Evolutionary conservation across 1,284 basidiomycete genomes (phyloP).

Genomic region (Schizophyllum commune): DNA sequence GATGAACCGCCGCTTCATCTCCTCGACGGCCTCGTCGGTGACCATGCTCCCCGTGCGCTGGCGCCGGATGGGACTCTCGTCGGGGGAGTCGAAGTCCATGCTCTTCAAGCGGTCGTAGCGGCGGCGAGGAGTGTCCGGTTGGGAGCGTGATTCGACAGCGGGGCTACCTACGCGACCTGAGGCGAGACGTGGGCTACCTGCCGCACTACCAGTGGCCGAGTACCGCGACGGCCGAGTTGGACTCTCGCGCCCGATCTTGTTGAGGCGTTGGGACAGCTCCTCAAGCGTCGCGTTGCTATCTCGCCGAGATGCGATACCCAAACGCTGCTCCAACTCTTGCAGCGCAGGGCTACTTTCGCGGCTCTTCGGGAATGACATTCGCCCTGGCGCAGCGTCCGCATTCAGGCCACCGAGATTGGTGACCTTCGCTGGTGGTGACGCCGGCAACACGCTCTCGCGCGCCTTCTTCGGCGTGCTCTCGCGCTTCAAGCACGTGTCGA

Average conservation of each 20-base stretch:
- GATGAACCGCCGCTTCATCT: slow-evolving; percentile 57
- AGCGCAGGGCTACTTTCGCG: slow-evolving; percentile 58
- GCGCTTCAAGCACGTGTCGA: slow-evolving; percentile 61
- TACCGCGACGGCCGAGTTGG: slow-evolving; percentile 20
- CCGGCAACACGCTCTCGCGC: slow-evolving; percentile 21
- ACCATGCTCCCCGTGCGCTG: slow-evolving; percentile 18
- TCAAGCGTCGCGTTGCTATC: slow-evolving; percentile 60
- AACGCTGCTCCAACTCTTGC: slow-evolving; percentile 39
- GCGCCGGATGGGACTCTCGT: slow-evolving; percentile 5
- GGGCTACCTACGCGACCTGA: slow-evolving; percentile 19
- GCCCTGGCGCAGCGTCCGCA: slow-evolving; percentile 16
- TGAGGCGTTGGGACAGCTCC: slow-evolving; percentile 40
- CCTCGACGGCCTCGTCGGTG: slow-evolving; percentile 47
- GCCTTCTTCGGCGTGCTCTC: slow-evolving; percentile 37
- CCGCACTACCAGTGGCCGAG: slow-evolving; percentile 4
- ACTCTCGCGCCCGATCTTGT: slow-evolving; percentile 31
- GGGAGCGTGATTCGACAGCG: not conserved
- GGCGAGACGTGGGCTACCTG: slow-evolving; percentile 2
- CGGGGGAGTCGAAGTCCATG: not conserved
- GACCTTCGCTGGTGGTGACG: slow-evolving; percentile 4
- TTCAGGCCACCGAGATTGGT: slow-evolving; percentile 35
- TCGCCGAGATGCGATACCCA: slow-evolving; percentile 29
- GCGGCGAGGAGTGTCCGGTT: slow-evolving; percentile 17
- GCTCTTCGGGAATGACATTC: slow-evolving; percentile 24
- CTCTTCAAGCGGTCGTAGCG: slow-evolving; percentile 19